Conservation (phyloP, 2,329 filamentous ascomycete genomes). For the Aspergillus pseudotamarii region DNA sequence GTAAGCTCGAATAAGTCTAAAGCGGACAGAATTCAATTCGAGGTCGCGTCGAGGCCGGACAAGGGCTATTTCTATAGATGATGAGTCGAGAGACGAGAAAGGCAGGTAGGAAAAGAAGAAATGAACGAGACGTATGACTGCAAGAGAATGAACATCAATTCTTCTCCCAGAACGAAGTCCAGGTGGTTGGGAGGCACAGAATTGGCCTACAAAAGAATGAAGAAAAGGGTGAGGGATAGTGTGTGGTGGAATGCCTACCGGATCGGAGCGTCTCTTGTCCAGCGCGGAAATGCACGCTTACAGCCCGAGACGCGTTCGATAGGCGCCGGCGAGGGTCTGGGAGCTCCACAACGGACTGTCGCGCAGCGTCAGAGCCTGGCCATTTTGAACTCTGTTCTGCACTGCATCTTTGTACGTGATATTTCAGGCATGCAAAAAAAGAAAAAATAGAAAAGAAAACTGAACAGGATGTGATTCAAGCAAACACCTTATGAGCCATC, state of each 20-base stretch:
- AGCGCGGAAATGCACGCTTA: conserved; percentile 46
- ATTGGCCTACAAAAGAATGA: conserved; percentile 28
- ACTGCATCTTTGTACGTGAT: conserved; percentile 8
- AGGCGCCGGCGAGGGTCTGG: conserved; percentile 36
- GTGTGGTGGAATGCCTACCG: conserved; percentile 40
- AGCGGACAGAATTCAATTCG: conserved; percentile 23
- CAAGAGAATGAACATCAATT: conserved; percentile 23
- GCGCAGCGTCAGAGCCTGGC: conserved; percentile 22
- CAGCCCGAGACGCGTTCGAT: conserved; percentile 44
- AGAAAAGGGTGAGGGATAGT: conserved; percentile 27
- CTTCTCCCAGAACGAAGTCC: conserved; percentile 20
- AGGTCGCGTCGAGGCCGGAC: conserved; percentile 26
- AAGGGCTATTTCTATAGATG: conserved; percentile 17
- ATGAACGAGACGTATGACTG: conserved; percentile 16
- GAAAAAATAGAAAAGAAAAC: no score
- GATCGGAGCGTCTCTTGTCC: conserved; percentile 39
- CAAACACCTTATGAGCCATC: not conserved
- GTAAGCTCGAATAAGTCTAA: conserved; percentile 4
- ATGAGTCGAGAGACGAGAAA: conserved; percentile 10
- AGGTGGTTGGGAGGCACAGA: conserved; percentile 29
- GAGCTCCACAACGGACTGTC: conserved; percentile 31
- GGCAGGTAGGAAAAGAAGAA: conserved; percentile 18
- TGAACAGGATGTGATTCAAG: not conserved
- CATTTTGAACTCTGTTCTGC: conserved; percentile 19
- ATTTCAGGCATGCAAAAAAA: not conserved